These are phyloP conservation scores for Prinsepia uniflora DNA, from an alignment of 306 rosid species.

Conservation along the genomic window DNA sequence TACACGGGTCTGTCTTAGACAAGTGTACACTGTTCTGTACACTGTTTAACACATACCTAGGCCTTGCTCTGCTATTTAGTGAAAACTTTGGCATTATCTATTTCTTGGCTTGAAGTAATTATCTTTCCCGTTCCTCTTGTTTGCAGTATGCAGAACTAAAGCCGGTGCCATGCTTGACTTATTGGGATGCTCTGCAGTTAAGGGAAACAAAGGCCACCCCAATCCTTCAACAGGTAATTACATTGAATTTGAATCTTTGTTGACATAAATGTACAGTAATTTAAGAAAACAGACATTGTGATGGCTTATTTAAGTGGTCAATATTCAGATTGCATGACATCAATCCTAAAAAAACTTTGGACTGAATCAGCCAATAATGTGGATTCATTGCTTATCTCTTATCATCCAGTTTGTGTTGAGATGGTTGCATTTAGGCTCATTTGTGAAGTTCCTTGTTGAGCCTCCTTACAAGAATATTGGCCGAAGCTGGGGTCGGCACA, in stretches of 20 bases:
- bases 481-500: neutral
- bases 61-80: neutral
- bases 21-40: too few species aligned
- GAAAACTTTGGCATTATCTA: neutral
- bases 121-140: conserved; percentile 14
- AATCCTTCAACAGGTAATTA: conserved; percentile 75
- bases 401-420: neutral
- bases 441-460: neutral
- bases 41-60: too few species aligned
- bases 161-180: conserved; percentile 95
- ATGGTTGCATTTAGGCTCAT: neutral
- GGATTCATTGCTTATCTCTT: neutral
- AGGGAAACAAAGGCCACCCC: conserved; percentile 77
- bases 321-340: neutral
- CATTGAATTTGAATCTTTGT: conserved; percentile 19
- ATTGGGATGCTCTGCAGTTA: conserved; percentile 62
- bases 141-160: conserved; percentile 96
- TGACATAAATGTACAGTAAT: neutral
- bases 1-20: too few species aligned
- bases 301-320: neutral
- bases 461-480: neutral
- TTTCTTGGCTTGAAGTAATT: neutral
- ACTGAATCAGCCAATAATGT: neutral
- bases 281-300: neutral
- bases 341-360: neutral